A percentile compares a stretch with the other conserved stretches of the same genome.
These are phyloP conservation scores for Lepiota brunneoincarnata DNA, from an alignment of 768 basidiomycete genomes.

Conservation along the genomic window DNA sequence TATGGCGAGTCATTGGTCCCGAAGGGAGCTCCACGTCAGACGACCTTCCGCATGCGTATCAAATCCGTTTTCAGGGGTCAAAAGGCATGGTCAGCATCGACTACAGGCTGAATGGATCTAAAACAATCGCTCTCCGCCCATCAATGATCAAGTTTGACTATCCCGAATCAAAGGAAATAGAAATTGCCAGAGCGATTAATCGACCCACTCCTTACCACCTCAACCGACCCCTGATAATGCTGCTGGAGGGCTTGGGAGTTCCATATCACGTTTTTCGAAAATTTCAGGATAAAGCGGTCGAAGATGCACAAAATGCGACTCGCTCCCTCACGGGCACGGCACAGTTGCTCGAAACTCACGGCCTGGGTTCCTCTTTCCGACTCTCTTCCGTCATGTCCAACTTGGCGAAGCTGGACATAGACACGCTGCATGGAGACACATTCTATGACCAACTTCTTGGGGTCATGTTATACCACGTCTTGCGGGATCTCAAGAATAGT, in stretches of 20 bases:
- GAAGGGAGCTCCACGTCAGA: constrained; percentile 18
- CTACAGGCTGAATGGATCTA: constrained; percentile 39
- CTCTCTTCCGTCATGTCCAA: constrained; percentile 47
- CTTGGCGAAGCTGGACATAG: constrained; percentile 44
- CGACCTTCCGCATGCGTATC: constrained; percentile 46
- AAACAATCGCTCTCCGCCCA: constrained; percentile 44
- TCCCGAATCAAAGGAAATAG: constrained; percentile 42
- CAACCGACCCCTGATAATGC: constrained; percentile 66
- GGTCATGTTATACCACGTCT: constrained; percentile 53
- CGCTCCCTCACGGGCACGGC: constrained; percentile 42
- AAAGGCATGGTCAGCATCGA: constrained; percentile 65
- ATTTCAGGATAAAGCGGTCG: constrained; percentile 51
- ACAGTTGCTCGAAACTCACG: constrained; percentile 48
- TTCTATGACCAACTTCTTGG: constrained; percentile 53
- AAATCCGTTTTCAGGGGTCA: constrained; percentile 59
- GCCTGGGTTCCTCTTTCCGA: constrained; percentile 54
- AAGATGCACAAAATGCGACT: constrained; percentile 38
- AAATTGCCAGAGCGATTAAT: constrained; percentile 64
- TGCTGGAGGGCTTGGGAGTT: constrained; percentile 57
- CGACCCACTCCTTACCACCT: constrained; percentile 51
- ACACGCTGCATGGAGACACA: constrained; percentile 28
- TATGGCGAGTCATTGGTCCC: constrained; percentile 38
- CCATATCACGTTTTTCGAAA: constrained; percentile 46
- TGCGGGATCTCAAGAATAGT: constrained; percentile 58
- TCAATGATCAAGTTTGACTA: constrained; percentile 71